Percentiles rank a stretch among this genome's conserved stretches.
Evolutionary conservation across 257 asterid species (phyloP).

Genomic region (Striga asiatica): DNA sequence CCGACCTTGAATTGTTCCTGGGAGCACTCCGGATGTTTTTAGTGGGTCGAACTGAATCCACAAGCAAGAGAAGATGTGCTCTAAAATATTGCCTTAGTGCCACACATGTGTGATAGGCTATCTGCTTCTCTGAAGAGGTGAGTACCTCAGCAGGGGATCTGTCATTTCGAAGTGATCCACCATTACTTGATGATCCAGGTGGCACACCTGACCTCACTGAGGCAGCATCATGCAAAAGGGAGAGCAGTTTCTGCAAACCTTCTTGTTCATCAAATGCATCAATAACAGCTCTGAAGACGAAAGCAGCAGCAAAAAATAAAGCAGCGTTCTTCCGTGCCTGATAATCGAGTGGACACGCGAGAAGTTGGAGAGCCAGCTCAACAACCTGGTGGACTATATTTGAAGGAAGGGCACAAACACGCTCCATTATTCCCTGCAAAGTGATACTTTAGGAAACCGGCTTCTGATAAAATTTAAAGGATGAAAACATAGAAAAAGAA

Average conservation of each 20-base stretch:
- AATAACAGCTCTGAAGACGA: conserved; percentile 86
- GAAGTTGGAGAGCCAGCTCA: conserved; percentile 85
- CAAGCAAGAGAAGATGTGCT: conserved; percentile 77
- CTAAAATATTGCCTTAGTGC: conserved; percentile 88
- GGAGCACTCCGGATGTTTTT: conserved; percentile 72
- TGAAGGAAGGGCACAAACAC: conserved; percentile 91
- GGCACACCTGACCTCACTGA: conserved; percentile 88
- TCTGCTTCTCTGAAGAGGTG: conserved; percentile 91
- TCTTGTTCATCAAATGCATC: conserved; percentile 88
- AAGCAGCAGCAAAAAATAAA: conserved; percentile 79
- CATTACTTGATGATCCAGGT: conserved; percentile 53
- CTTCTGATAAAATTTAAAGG: not conserved
- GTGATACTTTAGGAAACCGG: conserved; percentile 4
- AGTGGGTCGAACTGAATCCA: conserved; percentile 80
- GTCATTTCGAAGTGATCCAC: conserved; percentile 69
- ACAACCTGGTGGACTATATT: conserved; percentile 70
- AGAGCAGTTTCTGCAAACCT: conserved; percentile 78
- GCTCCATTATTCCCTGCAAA: conserved; percentile 94
- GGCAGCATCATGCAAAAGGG: conserved; percentile 83
- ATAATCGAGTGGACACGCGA: conserved; percentile 71
- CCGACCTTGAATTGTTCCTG: conserved; percentile 69
- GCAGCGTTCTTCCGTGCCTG: conserved; percentile 90
- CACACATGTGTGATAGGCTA: conserved; percentile 89
- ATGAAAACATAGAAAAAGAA: not conserved
- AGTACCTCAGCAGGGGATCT: conserved; percentile 79